A percentile compares a stretch with the other conserved stretches of the same genome.
Conservation (phyloP, 768 basidiomycete species). For the Astraeus odoratus region DNA sequence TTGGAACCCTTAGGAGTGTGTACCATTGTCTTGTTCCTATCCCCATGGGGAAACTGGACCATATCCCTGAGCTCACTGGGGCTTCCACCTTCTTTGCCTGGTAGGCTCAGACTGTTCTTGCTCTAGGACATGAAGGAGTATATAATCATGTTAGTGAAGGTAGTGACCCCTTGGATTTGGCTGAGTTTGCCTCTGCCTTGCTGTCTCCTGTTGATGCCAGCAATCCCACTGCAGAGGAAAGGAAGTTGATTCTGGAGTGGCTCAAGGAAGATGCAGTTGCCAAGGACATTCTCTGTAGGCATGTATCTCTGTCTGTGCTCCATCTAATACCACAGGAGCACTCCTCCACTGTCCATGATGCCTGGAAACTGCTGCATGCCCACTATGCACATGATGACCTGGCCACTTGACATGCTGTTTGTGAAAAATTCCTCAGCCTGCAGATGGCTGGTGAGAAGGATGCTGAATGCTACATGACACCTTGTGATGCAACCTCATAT, state of each 20-base stretch:
- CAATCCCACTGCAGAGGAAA: neutral
- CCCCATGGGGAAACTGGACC: conserved; percentile 7
- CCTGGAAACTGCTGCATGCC: neutral
- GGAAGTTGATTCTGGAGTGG: conserved; percentile 1
- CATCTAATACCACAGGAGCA: neutral
- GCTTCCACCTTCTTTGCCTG: neutral
- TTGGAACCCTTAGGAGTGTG: no score
- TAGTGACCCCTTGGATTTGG: neutral
- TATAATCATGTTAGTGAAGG: conserved; percentile 5
- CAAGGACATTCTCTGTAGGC: neutral
- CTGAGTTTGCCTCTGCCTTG: neutral
- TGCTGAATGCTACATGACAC: neutral
- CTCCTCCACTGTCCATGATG: neutral
- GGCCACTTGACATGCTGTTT: neutral
- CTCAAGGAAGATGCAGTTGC: neutral
- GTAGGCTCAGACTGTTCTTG: neutral
- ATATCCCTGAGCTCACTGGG: conserved; percentile 6
- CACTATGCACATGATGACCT: neutral
- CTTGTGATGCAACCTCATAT: neutral
- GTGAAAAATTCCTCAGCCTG: neutral
- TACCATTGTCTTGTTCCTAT: neutral
- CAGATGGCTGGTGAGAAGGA: neutral
- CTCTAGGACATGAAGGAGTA: neutral
- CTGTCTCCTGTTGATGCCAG: neutral
- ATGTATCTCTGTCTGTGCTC: accelerated